Evolutionary conservation across 2,329 filamentous ascomycete genomes (phyloP), one percentile per base, ranked within the genome.

Genomic region (Cryphonectria nitschkei): DNA sequence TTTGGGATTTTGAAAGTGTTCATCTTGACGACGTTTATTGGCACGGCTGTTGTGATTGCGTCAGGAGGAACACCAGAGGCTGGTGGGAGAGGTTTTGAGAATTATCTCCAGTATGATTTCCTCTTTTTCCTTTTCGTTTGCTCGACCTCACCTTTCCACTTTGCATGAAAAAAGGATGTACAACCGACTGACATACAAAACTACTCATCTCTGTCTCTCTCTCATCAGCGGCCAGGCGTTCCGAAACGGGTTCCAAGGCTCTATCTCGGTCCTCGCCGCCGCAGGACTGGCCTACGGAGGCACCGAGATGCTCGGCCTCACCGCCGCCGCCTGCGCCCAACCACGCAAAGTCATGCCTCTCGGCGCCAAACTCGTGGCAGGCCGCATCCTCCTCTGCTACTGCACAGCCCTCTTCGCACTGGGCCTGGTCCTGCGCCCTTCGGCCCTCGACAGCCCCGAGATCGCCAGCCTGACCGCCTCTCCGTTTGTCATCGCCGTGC

Each of bases 11-110:
- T 87, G 71, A 88, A 88, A 75, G 80, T 87, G 70, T 71, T 81
- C 41, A 85, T 87, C 43, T 81, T 86, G 74, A 78, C 84, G 34
- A 85, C 85, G 26, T 90, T 90, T 78, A 87, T 90, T 72, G 80
- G 90, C 68, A 79, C 88, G 5, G 86, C 84, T 22, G 84, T 88
- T 66, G 81, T 88, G 67, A 82, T 88, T 73, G 61, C 61, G 4
- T 82, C 86, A 70, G 79, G 78, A 46, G 85, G 84, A 50, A 84
- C 71, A 0, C 52, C 65, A 8, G 70, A 68, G n/a, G 68, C 68
- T n/a, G 62, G 63, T 58, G 65, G 62, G 2, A 37, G 62, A 32
- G 65, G 65, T 1, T 66, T 72, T 26, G 65, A 72, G 34, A 72
- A 72, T 41, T 72, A 69, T 34, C 41, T 56, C 29, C 46, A 72